Conservation (phyloP, 345 rosid genomes). For the Salix exigua region DNA sequence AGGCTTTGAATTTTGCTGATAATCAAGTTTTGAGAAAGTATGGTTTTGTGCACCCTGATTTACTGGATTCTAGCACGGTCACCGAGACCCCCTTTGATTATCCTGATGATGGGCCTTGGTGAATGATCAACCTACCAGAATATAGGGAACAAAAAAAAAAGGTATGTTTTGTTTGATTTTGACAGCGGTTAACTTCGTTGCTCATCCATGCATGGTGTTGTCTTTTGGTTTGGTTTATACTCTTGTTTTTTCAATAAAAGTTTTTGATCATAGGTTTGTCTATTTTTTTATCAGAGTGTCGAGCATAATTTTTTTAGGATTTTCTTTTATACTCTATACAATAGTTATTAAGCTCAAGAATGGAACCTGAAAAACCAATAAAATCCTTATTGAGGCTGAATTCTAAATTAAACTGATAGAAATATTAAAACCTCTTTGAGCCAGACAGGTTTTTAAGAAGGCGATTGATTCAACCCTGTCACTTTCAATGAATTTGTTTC, state of each 20-base stretch:
- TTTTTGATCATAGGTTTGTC: neutral
- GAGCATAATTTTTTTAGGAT: neutral
- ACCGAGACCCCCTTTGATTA: conserved; percentile 66
- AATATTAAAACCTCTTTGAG: neutral
- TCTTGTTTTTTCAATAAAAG: too few relatives aligned
- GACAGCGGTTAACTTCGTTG: neutral
- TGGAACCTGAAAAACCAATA: neutral
- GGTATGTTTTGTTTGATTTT: neutral
- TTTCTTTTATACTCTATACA: neutral
- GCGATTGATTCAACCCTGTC: neutral
- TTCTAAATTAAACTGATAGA: neutral
- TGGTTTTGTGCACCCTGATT: conserved; percentile 72
- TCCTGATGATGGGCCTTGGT: conserved; percentile 79
- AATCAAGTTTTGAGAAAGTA: conserved; percentile 82
- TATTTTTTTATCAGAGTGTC: neutral
- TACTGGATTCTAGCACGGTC: conserved; percentile 50
- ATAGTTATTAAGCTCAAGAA: neutral
- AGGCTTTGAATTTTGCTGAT: conserved; percentile 91
- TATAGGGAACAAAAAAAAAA: too few relatives aligned
- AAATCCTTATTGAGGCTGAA: neutral
- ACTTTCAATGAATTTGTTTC: neutral
- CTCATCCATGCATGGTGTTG: neutral
- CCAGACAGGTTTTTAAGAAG: neutral
- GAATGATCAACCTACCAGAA: neutral
- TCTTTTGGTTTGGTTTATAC: neutral